Base-by-base conservation (phyloP, 83 land plant genomes). In the Picea engelmannii region DNA sequence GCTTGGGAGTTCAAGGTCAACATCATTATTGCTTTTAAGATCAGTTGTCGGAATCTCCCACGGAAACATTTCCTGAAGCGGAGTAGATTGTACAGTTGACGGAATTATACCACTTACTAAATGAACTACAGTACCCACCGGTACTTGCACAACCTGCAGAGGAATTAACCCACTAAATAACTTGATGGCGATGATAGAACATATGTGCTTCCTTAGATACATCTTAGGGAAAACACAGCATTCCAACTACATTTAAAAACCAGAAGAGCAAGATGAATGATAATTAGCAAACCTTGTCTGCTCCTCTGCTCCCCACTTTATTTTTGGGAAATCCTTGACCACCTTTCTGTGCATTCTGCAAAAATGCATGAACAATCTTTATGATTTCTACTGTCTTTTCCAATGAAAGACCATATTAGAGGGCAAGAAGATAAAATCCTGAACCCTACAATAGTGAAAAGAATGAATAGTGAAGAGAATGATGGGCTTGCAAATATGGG, bases 111-210 rank as follows among this genome's bases (percentile, higher is more conserved):
- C 99, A 47, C 82, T 85, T 12, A 91, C 87, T 44, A 97, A 89
- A 87, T 97, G 99, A 63, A 97, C 89, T 8, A 95, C 99, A 60
- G 98, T 95, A 25, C 99, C 99, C 68, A 95, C 88, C 27, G 99
- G 99, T 21, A 97, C 98, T 60, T 81, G 92, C 13, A 87, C 91
- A 86, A 95, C 92, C 99, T 97, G 85, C 58, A 77, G 12, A 25
- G 4, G 59, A 21, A 25, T 10, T 40, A 84, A 20, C 27, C 18
- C 27, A 24, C 68, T 23, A 15, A 81, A 65, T 63, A n/a, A 81
- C 35, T 24, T 71, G 49, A 64, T 44, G 73, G 27, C 81, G 10
- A 44, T 18, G 12, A 79, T 35, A 64, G 66, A 40, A 40, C 13
- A 24, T 79, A 20, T 31, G 10, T 24, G 59, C 11, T 62, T 63